phyloP scores from a whole-genome alignment of 2,329 filamentous ascomycete species.

The Didymosphaeria variabile region DNA sequence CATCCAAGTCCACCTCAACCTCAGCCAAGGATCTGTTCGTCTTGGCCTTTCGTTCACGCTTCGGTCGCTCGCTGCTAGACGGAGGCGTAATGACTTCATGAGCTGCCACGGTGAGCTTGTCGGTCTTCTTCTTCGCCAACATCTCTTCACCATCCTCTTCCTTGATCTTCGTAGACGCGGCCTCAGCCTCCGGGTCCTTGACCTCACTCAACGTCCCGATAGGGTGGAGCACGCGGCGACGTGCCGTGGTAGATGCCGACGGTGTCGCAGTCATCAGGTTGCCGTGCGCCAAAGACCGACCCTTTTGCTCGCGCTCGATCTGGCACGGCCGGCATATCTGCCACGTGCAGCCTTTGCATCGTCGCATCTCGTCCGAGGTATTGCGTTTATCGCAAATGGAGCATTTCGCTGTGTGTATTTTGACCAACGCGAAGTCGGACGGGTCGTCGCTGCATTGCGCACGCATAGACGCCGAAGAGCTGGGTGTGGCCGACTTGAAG shows the following conservation, averaged over 20 bases:
- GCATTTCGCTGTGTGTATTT: conserved; percentile 50
- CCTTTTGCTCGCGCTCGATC: conserved; percentile 19
- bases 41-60: conserved; percentile 9
- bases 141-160: background rate
- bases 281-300: conserved; percentile 35
- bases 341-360: conserved; percentile 47
- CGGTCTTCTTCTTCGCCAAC: conserved; percentile 5
- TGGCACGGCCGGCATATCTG: conserved; percentile 45
- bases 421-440: conserved; percentile 31
- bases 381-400: conserved; percentile 47
- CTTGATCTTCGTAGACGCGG: background rate
- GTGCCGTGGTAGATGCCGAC: background rate
- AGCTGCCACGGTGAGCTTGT: background rate
- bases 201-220: background rate
- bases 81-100: conserved; percentile 12
- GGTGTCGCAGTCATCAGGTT: conserved; percentile 24
- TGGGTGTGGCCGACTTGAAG: conserved; percentile 24
- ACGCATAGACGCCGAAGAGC: background rate
- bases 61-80: conserved; percentile 11
- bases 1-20: background rate
- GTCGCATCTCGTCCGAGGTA: conserved; percentile 34
- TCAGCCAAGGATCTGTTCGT: background rate
- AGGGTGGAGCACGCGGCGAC: conserved; percentile 7
- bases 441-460: conserved; percentile 32
- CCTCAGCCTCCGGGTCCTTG: conserved; percentile 1